Evolutionary conservation across 2,329 filamentous ascomycete genomes (phyloP).

Genomic region (Colletotrichum australisinense): DNA sequence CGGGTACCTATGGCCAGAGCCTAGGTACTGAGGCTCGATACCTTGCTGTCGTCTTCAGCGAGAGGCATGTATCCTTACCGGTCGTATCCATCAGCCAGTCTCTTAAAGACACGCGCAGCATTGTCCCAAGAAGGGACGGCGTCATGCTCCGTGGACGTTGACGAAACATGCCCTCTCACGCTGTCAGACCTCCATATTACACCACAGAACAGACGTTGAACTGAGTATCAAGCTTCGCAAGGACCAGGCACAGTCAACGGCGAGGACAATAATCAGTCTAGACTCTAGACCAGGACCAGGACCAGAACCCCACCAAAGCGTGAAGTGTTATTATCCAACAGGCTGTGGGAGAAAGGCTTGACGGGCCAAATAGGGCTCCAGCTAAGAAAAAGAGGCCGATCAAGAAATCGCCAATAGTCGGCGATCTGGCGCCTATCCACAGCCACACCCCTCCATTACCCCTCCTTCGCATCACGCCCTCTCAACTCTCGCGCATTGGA

Average conservation of each 20-base stretch:
- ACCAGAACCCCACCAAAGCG: background rate
- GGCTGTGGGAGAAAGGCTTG: background rate
- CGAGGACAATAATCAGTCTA: background rate
- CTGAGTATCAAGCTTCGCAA: background rate
- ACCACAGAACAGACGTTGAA: background rate
- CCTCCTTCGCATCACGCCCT: conserved; percentile 15
- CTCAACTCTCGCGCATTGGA: background rate
- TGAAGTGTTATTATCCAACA: background rate
- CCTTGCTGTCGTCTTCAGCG: background rate
- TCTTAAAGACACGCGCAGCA: background rate
- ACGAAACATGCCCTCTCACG: background rate
- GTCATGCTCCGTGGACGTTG: background rate
- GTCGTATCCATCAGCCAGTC: conserved; percentile 3
- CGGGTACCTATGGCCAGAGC: background rate
- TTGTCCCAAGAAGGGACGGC: background rate
- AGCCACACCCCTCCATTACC: conserved; percentile 4
- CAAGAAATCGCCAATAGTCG: conserved; percentile 9
- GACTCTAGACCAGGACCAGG: background rate
- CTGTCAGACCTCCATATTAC: background rate
- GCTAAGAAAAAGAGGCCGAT: background rate
- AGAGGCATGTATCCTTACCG: conserved; percentile 1
- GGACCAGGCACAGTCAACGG: background rate
- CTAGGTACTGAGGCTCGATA: background rate
- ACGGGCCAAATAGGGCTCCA: background rate
- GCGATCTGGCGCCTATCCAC: conserved; percentile 14